phyloP scores from a whole-genome alignment of 2,329 filamentous ascomycete species.

The Paraconiothyrium sp. region DNA sequence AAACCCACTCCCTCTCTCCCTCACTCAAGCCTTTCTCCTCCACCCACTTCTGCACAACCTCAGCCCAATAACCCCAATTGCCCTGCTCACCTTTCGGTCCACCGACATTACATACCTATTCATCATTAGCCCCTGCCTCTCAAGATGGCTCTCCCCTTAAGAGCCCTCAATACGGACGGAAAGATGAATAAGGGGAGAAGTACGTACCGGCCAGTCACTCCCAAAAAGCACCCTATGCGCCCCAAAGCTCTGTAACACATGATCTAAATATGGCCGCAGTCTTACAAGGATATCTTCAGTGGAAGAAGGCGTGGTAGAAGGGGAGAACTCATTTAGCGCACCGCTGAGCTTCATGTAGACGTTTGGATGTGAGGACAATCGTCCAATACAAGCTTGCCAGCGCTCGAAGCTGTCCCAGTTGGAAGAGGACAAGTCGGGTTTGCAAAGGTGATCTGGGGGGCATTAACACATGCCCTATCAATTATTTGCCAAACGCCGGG shows the following conservation, averaged over 20 bases:
- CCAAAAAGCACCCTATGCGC: conserved; percentile 83
- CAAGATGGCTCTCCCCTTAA: background rate
- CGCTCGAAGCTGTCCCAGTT: conserved; percentile 47
- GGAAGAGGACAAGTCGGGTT: conserved; percentile 75
- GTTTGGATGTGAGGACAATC: conserved; percentile 69
- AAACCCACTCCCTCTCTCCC: conserved; percentile 73
- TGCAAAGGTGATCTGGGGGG: conserved; percentile 82
- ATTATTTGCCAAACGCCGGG: no score
- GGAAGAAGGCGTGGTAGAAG: conserved; percentile 45
- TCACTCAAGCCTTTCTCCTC: conserved; percentile 60
- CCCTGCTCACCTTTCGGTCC: conserved; percentile 60
- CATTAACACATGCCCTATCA: background rate
- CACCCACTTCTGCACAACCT: conserved; percentile 74
- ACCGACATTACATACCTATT: conserved; percentile 63
- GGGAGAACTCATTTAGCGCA: conserved; percentile 78
- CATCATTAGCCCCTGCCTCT: no score
- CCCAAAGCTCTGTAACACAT: conserved; percentile 77
- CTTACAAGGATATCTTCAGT: conserved; percentile 69
- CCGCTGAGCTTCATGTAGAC: conserved; percentile 96
- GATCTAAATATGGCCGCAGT: conserved; percentile 75
- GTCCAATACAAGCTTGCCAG: conserved; percentile 75
- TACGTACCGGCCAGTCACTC: conserved; percentile 84
- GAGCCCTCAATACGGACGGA: background rate
- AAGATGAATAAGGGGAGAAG: conserved; percentile 15
- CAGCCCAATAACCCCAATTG: conserved; percentile 80